Evolutionary conservation across 257 asterid species (phyloP).

Genomic region (Sherardia arvensis): DNA sequence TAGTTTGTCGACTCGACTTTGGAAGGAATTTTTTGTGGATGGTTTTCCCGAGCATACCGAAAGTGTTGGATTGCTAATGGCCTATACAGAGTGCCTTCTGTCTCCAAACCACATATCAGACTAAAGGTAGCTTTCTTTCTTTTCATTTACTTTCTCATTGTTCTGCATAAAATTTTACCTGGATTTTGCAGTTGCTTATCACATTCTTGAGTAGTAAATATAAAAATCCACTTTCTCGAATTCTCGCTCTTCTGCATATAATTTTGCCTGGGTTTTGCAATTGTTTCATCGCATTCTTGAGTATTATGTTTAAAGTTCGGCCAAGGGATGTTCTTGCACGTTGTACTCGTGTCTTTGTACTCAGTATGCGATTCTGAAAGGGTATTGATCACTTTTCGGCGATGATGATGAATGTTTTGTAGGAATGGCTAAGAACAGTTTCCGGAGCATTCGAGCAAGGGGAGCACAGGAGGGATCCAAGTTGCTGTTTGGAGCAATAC

Average conservation of each 20-base stretch:
- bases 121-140: neutral
- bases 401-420: neutral
- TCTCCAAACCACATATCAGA: conserved; percentile 11
- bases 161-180: neutral
- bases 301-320: neutral
- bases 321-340: neutral
- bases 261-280: no score
- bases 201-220: neutral
- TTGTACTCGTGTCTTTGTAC: neutral
- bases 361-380: neutral
- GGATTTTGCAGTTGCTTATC: no score
- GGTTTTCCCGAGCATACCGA: neutral
- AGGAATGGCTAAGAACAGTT: no score
- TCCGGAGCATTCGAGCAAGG: no score
- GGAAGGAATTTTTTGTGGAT: conserved; percentile 11
- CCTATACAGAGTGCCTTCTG: neutral
- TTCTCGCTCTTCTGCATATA: no score
- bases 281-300: no score
- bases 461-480: neutral
- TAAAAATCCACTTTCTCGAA: no score
- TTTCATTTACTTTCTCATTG: neutral
- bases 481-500: no score
- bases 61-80: neutral
- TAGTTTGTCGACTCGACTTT: neutral
- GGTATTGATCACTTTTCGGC: neutral